These are phyloP conservation scores for Pseudogymnoascus sp. DNA, from an alignment of 2,329 filamentous ascomycete genomes.

Conservation along the genomic window DNA sequence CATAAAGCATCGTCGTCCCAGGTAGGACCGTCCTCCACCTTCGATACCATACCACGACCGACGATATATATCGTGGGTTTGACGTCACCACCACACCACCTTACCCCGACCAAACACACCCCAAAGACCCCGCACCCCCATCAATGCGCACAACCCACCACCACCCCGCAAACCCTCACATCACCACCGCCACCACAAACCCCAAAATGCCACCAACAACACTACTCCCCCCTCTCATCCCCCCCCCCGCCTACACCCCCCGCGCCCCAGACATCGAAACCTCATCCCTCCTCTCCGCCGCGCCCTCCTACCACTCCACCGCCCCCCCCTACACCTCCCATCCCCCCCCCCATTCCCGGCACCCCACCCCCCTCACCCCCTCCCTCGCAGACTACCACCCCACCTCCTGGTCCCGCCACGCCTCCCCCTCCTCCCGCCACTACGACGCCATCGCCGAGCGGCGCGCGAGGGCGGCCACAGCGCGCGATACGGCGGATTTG, in stretches of 20 bases:
- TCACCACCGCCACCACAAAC: background rate
- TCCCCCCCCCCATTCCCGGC: constrained; percentile 43
- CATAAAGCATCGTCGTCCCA: background rate
- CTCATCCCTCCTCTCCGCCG: constrained; percentile 55
- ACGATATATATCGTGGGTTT: background rate
- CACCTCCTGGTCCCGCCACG: constrained; percentile 49
- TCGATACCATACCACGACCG: background rate
- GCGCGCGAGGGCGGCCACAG: constrained; percentile 41
- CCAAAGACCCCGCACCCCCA: background rate
- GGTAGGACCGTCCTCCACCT: background rate
- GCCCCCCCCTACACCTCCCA: constrained; percentile 54
- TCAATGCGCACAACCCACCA: background rate
- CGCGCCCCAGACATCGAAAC: constrained; percentile 50
- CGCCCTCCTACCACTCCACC: constrained; percentile 62
- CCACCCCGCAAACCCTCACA: background rate
- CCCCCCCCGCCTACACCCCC: constrained; percentile 13
- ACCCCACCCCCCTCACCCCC: constrained; percentile 31
- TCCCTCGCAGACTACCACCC: constrained; percentile 47
- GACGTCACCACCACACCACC: background rate
- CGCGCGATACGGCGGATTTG: constrained; percentile 22
- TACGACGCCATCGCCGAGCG: constrained; percentile 57
- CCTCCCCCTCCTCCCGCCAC: constrained; percentile 46
- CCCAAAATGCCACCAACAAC: background rate
- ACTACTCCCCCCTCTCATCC: background rate
- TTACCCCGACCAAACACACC: background rate